These are phyloP conservation scores for Glaciozyma martinii DNA, from an alignment of 768 basidiomycete genomes.

Conservation along the genomic window DNA sequence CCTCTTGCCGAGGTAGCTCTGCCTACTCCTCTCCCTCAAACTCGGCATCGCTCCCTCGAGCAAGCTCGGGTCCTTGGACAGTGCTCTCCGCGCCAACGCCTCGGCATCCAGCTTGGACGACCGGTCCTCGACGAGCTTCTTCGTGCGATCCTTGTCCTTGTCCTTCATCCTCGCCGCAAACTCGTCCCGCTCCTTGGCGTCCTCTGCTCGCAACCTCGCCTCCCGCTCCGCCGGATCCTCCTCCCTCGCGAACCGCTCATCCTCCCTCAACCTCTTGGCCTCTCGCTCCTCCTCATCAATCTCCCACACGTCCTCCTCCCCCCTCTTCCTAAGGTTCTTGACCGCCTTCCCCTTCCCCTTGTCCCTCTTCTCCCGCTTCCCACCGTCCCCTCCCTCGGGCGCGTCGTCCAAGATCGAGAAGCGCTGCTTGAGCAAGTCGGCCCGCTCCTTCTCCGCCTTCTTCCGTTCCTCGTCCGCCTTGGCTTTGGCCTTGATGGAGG, in stretches of 20 bases:
- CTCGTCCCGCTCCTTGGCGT: slow-evolving; percentile 78
- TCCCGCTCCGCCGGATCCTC: slow-evolving; percentile 65
- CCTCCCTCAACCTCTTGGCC: slow-evolving; percentile 35
- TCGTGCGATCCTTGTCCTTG: slow-evolving; percentile 72
- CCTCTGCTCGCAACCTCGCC: slow-evolving; percentile 67
- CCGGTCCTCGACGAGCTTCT: slow-evolving; percentile 75
- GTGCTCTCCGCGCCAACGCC: slow-evolving; percentile 64
- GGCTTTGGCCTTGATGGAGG: slow-evolving; percentile 38
- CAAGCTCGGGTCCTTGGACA: slow-evolving; percentile 64
- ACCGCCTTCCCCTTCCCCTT: slow-evolving; percentile 21
- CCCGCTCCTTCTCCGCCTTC: slow-evolving; percentile 67
- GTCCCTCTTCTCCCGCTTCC: slow-evolving; percentile 7
- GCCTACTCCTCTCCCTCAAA: slow-evolving; percentile 76
- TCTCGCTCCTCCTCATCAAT: slow-evolving; percentile 70
- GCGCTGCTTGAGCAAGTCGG: slow-evolving; percentile 58
- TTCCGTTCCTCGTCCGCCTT: slow-evolving; percentile 46
- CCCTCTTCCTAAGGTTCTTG: slow-evolving; percentile 48
- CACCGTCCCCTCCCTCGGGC: slow-evolving; percentile 41
- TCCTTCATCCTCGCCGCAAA: slow-evolving; percentile 80
- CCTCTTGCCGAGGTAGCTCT: slow-evolving; percentile 92
- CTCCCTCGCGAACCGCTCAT: slow-evolving; percentile 28
- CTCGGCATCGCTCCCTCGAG: slow-evolving; percentile 54
- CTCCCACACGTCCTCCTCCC: slow-evolving; percentile 65
- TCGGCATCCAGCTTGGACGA: slow-evolving; percentile 80
- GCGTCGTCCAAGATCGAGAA: slow-evolving; percentile 74